These are phyloP conservation scores for Meyerozyma guilliermondii DNA, from an alignment of 1,139 yeast genomes.

Conservation along the genomic window DNA sequence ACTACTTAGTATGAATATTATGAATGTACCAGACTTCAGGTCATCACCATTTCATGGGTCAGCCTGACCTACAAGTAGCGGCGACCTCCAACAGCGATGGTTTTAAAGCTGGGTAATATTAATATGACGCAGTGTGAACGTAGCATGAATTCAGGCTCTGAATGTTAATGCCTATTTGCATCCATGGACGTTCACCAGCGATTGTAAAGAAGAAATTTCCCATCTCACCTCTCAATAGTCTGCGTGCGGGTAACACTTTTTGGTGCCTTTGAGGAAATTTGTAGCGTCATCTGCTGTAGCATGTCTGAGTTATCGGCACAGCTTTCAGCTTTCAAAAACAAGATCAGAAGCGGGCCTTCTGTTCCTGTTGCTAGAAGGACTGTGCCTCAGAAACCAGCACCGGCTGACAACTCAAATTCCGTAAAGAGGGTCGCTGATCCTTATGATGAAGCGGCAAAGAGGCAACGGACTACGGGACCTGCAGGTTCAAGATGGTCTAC, in stretches of 20 bases:
- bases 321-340: conserved; percentile 44
- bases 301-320: conserved; percentile 47
- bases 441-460: conserved; percentile 31
- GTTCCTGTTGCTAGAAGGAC: conserved; percentile 31
- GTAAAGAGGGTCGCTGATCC: conserved; percentile 21
- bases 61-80: conserved; percentile 41
- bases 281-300: background rate
- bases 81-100: conserved; percentile 96
- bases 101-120: conserved; percentile 45
- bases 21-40: conserved; percentile 78
- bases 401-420: conserved; percentile 4
- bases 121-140: background rate
- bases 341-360: conserved; percentile 45
- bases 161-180: background rate
- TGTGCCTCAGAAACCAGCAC: conserved; percentile 11
- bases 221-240: background rate
- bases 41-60: conserved; percentile 91
- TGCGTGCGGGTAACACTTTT: background rate
- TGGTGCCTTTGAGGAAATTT: background rate
- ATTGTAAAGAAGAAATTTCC: background rate
- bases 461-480: conserved; percentile 25
- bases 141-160: background rate
- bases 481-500: conserved; percentile 69
- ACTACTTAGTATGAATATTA: conserved; percentile 21
- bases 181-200: background rate